Conservation (phyloP, 2,329 filamentous ascomycete genomes). For the Domatiomyces globalis region DNA sequence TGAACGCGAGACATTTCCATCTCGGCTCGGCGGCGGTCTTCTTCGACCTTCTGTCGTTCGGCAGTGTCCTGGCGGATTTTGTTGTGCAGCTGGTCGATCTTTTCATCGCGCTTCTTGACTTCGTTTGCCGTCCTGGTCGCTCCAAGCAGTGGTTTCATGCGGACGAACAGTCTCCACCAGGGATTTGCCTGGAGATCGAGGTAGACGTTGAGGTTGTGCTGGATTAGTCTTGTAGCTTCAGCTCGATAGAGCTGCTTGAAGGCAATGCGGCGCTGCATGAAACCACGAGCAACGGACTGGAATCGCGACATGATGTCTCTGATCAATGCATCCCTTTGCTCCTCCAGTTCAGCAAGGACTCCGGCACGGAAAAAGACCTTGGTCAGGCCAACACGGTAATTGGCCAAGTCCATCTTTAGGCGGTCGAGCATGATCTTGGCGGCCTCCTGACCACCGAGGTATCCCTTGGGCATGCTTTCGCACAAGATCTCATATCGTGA, state of each 20-base stretch:
- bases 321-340: slow-evolving; percentile 83
- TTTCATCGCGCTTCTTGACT: slow-evolving; percentile 87
- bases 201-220: slow-evolving; percentile 86
- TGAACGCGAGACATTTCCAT: slow-evolving; percentile 79
- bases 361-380: slow-evolving; percentile 98
- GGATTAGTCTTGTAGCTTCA: slow-evolving; percentile 87
- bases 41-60: slow-evolving; percentile 68
- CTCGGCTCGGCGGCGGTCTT: slow-evolving; percentile 77
- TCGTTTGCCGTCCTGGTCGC: slow-evolving; percentile 83
- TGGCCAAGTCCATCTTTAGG: slow-evolving; percentile 65
- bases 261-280: slow-evolving; percentile 70
- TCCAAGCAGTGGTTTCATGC: slow-evolving; percentile 89
- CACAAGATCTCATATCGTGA: slow-evolving; percentile 94
- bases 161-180: slow-evolving; percentile 92
- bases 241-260: slow-evolving; percentile 90
- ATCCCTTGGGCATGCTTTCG: slow-evolving; percentile 71
- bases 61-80: slow-evolving; percentile 65
- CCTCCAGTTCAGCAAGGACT: slow-evolving; percentile 90
- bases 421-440: slow-evolving; percentile 80
- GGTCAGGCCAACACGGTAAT: slow-evolving; percentile 86
- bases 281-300: slow-evolving; percentile 82
- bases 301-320: slow-evolving; percentile 87
- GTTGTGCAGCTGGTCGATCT: slow-evolving; percentile 73
- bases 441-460: slow-evolving; percentile 76
- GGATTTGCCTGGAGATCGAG: slow-evolving; percentile 79